phyloP scores from a whole-genome alignment of 1,284 basidiomycete genomes.

The Anthracocystis setariae region DNA sequence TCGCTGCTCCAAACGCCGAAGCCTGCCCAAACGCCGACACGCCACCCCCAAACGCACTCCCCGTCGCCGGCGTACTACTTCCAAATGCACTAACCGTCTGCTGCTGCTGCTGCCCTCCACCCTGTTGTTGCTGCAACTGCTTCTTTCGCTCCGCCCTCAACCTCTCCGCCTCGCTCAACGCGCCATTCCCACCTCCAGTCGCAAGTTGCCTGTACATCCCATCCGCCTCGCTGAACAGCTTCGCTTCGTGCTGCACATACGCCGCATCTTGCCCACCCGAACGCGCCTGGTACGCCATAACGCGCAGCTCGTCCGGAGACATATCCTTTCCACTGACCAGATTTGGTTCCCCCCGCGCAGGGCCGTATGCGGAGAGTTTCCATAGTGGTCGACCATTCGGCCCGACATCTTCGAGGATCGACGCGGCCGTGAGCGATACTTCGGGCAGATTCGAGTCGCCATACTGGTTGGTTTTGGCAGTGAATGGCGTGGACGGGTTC shows the following conservation, averaged over 20 bases:
- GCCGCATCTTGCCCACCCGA: slow-evolving; percentile 28
- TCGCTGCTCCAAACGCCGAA: slow-evolving; percentile 17
- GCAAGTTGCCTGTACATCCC: slow-evolving; percentile 14
- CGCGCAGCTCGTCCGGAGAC: slow-evolving; percentile 80
- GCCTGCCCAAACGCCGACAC: slow-evolving; percentile 13
- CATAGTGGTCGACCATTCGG: slow-evolving; percentile 73
- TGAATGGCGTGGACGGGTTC: slow-evolving; percentile 25
- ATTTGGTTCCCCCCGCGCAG: slow-evolving; percentile 79
- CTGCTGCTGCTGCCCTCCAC: neutral
- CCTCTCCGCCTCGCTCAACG: slow-evolving; percentile 28
- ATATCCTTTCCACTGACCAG: slow-evolving; percentile 78
- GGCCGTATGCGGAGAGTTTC: slow-evolving; percentile 83
- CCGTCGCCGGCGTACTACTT: neutral
- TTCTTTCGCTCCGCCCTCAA: slow-evolving; percentile 38
- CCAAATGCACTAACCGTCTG: slow-evolving; percentile 22
- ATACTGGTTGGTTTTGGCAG: slow-evolving; percentile 16
- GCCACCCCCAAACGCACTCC: slow-evolving; percentile 17
- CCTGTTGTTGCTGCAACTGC: slow-evolving; percentile 15
- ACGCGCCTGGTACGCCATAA: slow-evolving; percentile 50
- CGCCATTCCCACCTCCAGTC: slow-evolving; percentile 8
- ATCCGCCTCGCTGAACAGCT: slow-evolving; percentile 34
- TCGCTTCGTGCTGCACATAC: slow-evolving; percentile 44
- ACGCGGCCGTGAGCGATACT: slow-evolving; percentile 31
- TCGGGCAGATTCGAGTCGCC: slow-evolving; percentile 45
- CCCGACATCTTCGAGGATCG: slow-evolving; percentile 45